Conservation (phyloP, 2,329 filamentous ascomycete genomes). For the Colletotrichum godetiae region DNA sequence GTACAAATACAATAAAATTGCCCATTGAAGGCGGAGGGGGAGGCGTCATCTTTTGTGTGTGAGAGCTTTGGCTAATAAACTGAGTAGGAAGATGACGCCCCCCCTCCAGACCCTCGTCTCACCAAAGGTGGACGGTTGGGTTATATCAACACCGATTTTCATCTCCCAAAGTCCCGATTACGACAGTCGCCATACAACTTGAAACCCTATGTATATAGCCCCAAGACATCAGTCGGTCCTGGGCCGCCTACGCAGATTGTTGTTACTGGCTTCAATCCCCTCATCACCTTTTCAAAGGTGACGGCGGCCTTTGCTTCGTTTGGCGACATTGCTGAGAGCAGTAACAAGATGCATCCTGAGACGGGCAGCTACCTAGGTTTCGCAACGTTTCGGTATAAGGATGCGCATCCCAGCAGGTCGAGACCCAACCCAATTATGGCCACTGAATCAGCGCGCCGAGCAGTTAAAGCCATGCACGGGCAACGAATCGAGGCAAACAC, state of each 20-base stretch:
- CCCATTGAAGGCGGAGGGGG: slow-evolving; percentile 63
- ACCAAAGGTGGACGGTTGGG: slow-evolving; percentile 73
- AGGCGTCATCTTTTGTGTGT: slow-evolving; percentile 70
- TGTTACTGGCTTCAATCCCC: slow-evolving; percentile 94
- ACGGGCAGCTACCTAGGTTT: slow-evolving; percentile 96
- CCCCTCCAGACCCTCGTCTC: slow-evolving; percentile 85
- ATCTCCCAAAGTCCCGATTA: slow-evolving; percentile 76
- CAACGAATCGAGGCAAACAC: slow-evolving; percentile 81
- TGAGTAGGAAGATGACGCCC: slow-evolving; percentile 82
- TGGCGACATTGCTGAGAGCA: slow-evolving; percentile 89
- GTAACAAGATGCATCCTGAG: slow-evolving; percentile 94
- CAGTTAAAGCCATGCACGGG: slow-evolving; percentile 80
- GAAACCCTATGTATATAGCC: slow-evolving; percentile 84
- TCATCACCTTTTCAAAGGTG: slow-evolving; percentile 83
- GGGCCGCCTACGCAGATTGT: slow-evolving; percentile 92
- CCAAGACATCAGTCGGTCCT: slow-evolving; percentile 85
- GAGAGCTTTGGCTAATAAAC: slow-evolving; percentile 68
- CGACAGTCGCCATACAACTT: slow-evolving; percentile 82
- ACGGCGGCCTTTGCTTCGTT: slow-evolving; percentile 81
- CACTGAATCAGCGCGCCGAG: slow-evolving; percentile 83
- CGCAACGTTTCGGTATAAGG: slow-evolving; percentile 89
- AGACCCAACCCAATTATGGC: slow-evolving; percentile 71
- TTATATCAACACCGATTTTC: slow-evolving; percentile 77
- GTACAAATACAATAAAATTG: slow-evolving; percentile 60
- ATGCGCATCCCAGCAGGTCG: slow-evolving; percentile 68